A percentile compares a stretch with the other conserved stretches of the same genome.
Evolutionary conservation across 2,329 filamentous ascomycete genomes (phyloP).

Genomic region (Talaromyces rugulosus): DNA sequence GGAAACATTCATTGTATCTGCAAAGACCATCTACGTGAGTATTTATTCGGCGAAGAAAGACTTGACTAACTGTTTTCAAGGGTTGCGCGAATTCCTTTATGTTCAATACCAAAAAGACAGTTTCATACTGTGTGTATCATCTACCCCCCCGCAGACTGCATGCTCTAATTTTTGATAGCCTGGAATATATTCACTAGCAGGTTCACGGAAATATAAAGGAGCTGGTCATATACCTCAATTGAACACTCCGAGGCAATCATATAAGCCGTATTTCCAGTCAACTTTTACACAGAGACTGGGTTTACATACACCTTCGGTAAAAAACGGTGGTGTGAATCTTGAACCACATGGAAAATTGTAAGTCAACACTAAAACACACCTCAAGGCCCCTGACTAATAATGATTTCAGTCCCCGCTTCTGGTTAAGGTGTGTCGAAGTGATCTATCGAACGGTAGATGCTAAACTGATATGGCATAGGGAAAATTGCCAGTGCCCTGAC

Average conservation of each 20-base stretch:
- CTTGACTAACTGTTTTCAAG: neutral
- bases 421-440: constrained; percentile 9
- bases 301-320: neutral
- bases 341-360: constrained; percentile 4
- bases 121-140: neutral
- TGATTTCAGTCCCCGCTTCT: constrained; percentile 3
- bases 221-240: neutral
- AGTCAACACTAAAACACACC: neutral
- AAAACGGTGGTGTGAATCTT: neutral
- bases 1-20: neutral
- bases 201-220: neutral
- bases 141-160: neutral
- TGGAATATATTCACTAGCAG: neutral
- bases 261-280: neutral
- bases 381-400: constrained; percentile 1
- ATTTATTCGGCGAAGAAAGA: neutral
- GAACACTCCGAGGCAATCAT: neutral
- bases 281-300: neutral
- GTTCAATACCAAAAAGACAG: neutral
- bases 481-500: constrained; percentile 65
- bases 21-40: neutral
- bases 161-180: neutral
- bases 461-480: constrained; percentile 35
- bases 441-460: neutral
- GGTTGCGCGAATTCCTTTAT: neutral